Percentiles rank a stretch among this genome's conserved stretches.
These are phyloP conservation scores for Taiozyma onychis DNA, from an alignment of 1,139 yeast species.

Conservation along the genomic window DNA sequence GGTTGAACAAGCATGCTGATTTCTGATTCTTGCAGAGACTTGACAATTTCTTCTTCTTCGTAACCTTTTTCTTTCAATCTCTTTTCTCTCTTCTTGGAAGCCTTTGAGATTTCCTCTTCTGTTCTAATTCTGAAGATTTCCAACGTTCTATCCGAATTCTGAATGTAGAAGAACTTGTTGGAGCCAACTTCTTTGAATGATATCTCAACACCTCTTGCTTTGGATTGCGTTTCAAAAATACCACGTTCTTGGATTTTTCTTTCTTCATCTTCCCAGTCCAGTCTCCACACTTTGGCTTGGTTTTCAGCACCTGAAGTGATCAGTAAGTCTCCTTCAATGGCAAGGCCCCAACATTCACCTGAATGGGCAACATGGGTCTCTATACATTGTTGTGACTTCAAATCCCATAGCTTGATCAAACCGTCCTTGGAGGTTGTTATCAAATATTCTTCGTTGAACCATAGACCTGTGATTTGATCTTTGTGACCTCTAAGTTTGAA, in stretches of 20 bases:
- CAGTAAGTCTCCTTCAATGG: conserved; percentile 37
- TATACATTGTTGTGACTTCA: conserved; percentile 80
- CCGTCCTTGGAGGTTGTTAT: conserved; percentile 86
- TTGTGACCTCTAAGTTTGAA: conserved; percentile 85
- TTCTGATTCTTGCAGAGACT: conserved; percentile 48
- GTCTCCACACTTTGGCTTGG: conserved; percentile 77
- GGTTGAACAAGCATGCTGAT: conserved; percentile 58
- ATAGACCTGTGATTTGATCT: conserved; percentile 77
- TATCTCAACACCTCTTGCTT: conserved; percentile 63
- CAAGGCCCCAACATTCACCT: conserved; percentile 89
- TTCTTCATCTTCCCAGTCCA: conserved; percentile 39
- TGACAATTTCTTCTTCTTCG: conserved; percentile 55
- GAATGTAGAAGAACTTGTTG: conserved; percentile 54
- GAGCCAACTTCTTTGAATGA: conserved; percentile 42
- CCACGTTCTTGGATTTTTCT: conserved; percentile 62
- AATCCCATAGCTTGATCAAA: conserved; percentile 85
- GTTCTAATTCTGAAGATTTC: conserved; percentile 77
- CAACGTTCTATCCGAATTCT: conserved; percentile 75
- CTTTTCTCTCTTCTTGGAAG: conserved; percentile 71
- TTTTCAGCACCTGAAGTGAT: conserved; percentile 77
- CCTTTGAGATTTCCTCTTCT: conserved; percentile 74
- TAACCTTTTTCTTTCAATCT: conserved; percentile 70
- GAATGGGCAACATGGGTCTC: conserved; percentile 94
- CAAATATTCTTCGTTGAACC: conserved; percentile 61
- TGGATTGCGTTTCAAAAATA: conserved; percentile 68